phyloP scores from a whole-genome alignment of 179 eudicot genomes.

The Silene vulgaris region DNA sequence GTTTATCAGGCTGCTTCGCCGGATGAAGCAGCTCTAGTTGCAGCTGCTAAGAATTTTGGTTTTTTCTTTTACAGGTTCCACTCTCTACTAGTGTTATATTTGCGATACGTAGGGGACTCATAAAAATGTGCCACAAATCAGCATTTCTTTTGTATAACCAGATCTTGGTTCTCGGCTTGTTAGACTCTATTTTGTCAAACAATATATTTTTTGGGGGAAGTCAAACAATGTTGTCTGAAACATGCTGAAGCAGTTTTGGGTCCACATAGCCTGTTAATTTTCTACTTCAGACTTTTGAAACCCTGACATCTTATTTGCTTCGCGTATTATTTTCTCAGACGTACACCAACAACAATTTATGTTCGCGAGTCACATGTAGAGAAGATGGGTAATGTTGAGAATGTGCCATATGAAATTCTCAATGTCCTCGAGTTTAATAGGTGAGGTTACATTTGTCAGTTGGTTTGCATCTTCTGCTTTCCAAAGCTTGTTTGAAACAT shows the following conservation, averaged over 20 bases:
- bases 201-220: background rate
- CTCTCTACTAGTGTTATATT: background rate
- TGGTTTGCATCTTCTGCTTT: constrained; percentile 12
- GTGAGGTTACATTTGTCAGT: constrained; percentile 35
- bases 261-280: background rate
- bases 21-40: constrained; percentile 93
- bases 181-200: background rate
- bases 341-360: constrained; percentile 84
- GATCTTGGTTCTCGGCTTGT: background rate
- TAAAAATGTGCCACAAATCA: background rate
- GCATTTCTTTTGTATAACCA: background rate
- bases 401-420: constrained; percentile 79
- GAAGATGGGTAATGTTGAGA: constrained; percentile 77
- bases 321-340: constrained; percentile 44
- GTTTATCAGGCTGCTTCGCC: constrained; percentile 97
- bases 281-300: background rate
- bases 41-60: constrained; percentile 96
- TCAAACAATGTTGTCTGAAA: constrained; percentile 3
- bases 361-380: constrained; percentile 93
- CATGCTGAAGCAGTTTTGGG: background rate
- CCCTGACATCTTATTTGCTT: constrained; percentile 4
- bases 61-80: constrained; percentile 89
- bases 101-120: constrained; percentile 6
- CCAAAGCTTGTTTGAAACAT: background rate
- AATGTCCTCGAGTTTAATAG: constrained; percentile 97